phyloP scores from a whole-genome alignment of 2,329 filamentous ascomycete genomes.

The Cryphonectria radicalis region DNA sequence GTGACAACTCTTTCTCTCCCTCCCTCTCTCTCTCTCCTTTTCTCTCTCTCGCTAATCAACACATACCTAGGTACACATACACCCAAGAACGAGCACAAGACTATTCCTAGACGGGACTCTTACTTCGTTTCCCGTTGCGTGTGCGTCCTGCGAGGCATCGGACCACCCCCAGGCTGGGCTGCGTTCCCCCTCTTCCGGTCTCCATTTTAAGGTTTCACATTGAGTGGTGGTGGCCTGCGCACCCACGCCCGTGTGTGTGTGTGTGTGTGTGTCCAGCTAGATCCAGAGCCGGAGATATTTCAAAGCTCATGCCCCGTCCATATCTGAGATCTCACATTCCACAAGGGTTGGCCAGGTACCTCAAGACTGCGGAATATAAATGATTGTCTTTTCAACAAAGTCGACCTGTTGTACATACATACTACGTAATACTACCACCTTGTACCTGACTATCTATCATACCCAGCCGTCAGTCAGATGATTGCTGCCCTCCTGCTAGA shows the following conservation, averaged over 20 bases:
- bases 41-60: background rate
- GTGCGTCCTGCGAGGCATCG: background rate
- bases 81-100: background rate
- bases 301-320: background rate
- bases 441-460: background rate
- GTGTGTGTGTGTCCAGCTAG: background rate
- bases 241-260: too few species aligned
- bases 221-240: slow-evolving; percentile 7
- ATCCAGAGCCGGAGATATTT: slow-evolving; percentile 12
- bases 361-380: background rate
- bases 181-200: background rate
- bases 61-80: background rate
- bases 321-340: slow-evolving; percentile 9
- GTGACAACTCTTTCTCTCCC: too few species aligned
- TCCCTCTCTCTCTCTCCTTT: too few species aligned
- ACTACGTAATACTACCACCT: background rate
- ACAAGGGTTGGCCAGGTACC: background rate
- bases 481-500: background rate
- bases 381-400: background rate
- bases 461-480: background rate
- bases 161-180: background rate
- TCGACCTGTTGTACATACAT: background rate
- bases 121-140: background rate
- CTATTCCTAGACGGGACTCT: background rate
- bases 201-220: slow-evolving; percentile 17